Conservation (phyloP, 306 rosid genomes). For the Prunus mira region DNA sequence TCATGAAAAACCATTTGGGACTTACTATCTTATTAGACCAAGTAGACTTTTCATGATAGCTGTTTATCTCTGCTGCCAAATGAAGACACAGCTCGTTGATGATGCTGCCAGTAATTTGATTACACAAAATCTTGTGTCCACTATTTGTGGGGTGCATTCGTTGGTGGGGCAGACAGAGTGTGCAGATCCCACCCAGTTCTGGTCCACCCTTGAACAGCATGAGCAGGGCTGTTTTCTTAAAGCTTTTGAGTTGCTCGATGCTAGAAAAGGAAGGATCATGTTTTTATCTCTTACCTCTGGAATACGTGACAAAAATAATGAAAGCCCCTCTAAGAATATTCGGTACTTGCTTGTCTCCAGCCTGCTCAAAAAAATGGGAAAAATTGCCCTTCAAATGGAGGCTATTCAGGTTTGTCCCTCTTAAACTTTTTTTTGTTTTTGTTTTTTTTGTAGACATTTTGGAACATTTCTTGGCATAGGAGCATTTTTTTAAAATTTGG, state of each 20-base stretch:
- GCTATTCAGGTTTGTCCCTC: slow-evolving; percentile 58
- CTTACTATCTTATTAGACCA: slow-evolving; percentile 57
- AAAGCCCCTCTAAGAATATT: slow-evolving; percentile 26
- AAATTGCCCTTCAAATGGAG: slow-evolving; percentile 71
- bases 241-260: slow-evolving; percentile 71
- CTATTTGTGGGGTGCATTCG: slow-evolving; percentile 61
- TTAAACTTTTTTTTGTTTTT: background rate
- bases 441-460: background rate
- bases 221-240: slow-evolving; percentile 62
- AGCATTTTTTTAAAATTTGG: no score
- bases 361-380: slow-evolving; percentile 76
- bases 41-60: slow-evolving; percentile 72
- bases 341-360: slow-evolving; percentile 48
- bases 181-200: slow-evolving; percentile 43
- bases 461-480: background rate
- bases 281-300: slow-evolving; percentile 46
- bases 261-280: slow-evolving; percentile 58
- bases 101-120: slow-evolving; percentile 57
- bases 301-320: slow-evolving; percentile 30
- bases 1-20: slow-evolving; percentile 38
- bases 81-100: slow-evolving; percentile 56
- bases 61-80: slow-evolving; percentile 74
- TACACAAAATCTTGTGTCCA: slow-evolving; percentile 51
- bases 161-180: slow-evolving; percentile 39
- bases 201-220: slow-evolving; percentile 67